Evolutionary conservation across 768 basidiomycete species (phyloP), one percentile per base, ranked within the genome.

Genomic region (Hypsizygus marmoreus): DNA sequence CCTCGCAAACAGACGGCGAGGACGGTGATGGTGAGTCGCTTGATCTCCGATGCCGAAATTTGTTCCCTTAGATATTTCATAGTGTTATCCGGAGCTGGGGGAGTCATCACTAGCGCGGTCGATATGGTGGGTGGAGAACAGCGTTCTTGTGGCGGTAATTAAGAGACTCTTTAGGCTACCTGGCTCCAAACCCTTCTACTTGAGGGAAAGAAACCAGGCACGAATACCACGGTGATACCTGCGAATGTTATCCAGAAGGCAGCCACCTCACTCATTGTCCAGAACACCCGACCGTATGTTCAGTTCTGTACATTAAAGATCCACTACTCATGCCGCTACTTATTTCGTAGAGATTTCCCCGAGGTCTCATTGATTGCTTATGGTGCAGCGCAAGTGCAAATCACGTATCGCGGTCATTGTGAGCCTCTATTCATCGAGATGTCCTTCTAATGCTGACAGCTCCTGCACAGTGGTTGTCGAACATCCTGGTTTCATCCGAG

Each of bases 171-270:
- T 7, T 20, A 66, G 64, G 60, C 62, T 13, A 58, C 51, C 13
- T 68, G 63, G 63, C 53, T 68, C 9, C 62, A 62, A 41, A 54
- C 50, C 17, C 59, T 68, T 10, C 42, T 68, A 6, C 33, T 50
- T 4, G 58, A 59, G 9, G 66, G 65, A 10, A 51, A 38, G 7
- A 53, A 61, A 20, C 61, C 64, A 2, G 19, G 19, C 0, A 60
- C 55, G 4, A 57, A 61, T 26, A 33, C 53, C 25, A 47, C 51
- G 1, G 53, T 65, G 4, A 62, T 68, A 20, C 64, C 66, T 11
- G 33, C 46, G 1, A 50, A 44, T 13, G 57, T 61, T 7, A 39
- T 67, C 6, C 33, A 41, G 3, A 61, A 52, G 42, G 59, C 52
- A 6, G 57, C 59, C 10, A 50, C 56, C 13, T 61, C 58, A 5